Evolutionary conservation across 2,329 filamentous ascomycete genomes (phyloP), one percentile per base, ranked within the genome.

Genomic region (Apiospora aurea): DNA sequence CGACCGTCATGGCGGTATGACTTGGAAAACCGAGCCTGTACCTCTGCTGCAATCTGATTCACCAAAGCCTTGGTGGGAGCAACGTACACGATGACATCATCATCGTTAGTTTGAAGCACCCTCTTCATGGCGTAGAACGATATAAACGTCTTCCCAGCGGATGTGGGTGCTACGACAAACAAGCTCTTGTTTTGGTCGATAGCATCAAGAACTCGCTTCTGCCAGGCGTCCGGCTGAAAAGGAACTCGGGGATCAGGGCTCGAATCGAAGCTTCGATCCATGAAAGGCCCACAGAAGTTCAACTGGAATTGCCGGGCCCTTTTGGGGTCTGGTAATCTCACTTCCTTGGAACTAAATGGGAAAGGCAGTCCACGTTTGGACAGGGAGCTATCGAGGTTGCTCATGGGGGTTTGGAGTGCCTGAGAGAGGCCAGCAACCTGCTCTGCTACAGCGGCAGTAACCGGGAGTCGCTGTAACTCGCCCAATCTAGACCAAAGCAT

Each of bases 81-180:
- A 10, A 96, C 91, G 75, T 95, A 96, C 0, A 95, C 91, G 10
- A 95, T 81, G 2, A 95, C 87, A 3, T 89, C 90, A 69, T 94
- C 89, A 73, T 95, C 88, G 74, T 89, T 89, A 5, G 87, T 86
- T 77, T 92, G 86, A 14, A 96, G 83, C 0, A 95, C 84, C 77
- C 93, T 91, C 77, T 93, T 92, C 91, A 95, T 96, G 1, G 93
- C 93, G 76, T 96, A 95, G 80, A 95, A 95, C 0, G 89, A 92
- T 72, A 95, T 95, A 79, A 95, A 95, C 0, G 93, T 95, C 80
- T 95, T 96, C 74, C 93, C 93, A 0, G 93, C 91, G 29, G 91
- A 93, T 0, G 93, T 96, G 0, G 93, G 93, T 0, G 93, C 93
- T 11, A 95, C 90, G 0, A 94, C 92, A 72, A 95, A 91, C 0